phyloP scores from a whole-genome alignment of 768 basidiomycete genomes.

The Rhodotorula babjevae region DNA sequence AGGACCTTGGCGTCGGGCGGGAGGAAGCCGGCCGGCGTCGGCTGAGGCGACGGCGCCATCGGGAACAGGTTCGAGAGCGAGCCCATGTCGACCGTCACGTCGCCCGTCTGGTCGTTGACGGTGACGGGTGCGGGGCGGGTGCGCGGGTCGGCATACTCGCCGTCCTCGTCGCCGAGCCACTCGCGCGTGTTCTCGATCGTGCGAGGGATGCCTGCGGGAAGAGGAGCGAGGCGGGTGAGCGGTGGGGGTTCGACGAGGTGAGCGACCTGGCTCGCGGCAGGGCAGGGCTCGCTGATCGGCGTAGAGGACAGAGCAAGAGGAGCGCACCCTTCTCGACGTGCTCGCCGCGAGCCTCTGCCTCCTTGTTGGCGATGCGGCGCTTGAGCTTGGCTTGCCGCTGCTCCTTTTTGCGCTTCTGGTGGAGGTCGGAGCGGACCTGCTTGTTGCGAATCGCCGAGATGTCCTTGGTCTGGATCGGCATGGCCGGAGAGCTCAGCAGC shows the following conservation, averaged over 20 bases:
- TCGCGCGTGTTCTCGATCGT: constrained; percentile 92
- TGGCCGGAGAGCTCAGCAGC: background rate
- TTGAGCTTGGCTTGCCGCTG: constrained; percentile 50
- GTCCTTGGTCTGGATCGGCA: constrained; percentile 16
- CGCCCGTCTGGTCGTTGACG: constrained; percentile 46
- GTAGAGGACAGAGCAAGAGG: constrained; percentile 38
- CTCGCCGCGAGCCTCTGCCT: constrained; percentile 73
- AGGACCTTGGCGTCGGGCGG: constrained; percentile 38
- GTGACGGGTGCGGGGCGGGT: constrained; percentile 37
- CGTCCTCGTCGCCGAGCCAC: constrained; percentile 49
- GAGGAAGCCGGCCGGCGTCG: constrained; percentile 51
- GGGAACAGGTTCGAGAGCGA: constrained; percentile 43
- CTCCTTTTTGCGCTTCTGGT: constrained; percentile 36
- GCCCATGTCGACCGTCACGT: constrained; percentile 49
- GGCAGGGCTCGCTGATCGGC: no score
- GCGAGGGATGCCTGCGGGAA: constrained; percentile 32
- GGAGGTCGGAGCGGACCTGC: constrained; percentile 27
- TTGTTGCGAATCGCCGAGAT: constrained; percentile 37
- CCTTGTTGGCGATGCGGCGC: constrained; percentile 70
- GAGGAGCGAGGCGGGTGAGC: background rate
- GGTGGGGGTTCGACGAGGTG: no score
- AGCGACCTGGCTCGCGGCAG: no score
- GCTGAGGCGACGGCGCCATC: constrained; percentile 55
- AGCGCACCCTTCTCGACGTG: constrained; percentile 66
- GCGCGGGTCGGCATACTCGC: constrained; percentile 35